These are phyloP conservation scores for Trichophyton mentagrophytes DNA, from an alignment of 2,329 filamentous ascomycete genomes.

Conservation along the genomic window DNA sequence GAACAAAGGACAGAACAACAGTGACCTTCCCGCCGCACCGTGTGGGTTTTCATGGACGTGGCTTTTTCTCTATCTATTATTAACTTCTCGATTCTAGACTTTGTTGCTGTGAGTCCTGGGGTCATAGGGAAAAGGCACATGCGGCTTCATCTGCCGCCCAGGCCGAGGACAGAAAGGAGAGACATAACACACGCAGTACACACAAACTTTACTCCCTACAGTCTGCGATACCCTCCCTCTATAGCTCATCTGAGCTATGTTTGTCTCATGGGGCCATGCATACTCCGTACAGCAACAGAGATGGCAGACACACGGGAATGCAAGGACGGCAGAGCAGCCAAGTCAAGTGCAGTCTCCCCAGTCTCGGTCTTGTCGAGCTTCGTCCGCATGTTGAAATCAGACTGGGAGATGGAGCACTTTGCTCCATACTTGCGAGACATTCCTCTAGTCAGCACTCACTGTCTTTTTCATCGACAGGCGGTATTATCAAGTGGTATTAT, in stretches of 20 bases:
- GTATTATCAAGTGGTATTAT: background rate
- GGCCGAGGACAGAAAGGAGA: background rate
- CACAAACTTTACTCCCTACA: too few species aligned
- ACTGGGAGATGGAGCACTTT: too few species aligned
- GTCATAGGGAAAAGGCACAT: background rate
- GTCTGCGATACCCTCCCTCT: too few species aligned
- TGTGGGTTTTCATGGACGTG: background rate
- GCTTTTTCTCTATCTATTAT: background rate
- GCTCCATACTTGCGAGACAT: background rate
- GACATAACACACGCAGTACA: background rate
- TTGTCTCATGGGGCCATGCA: too few species aligned
- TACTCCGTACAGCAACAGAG: too few species aligned
- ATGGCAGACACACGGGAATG: too few species aligned
- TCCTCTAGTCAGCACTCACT: background rate
- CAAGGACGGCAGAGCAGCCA: too few species aligned
- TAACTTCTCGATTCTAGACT: constrained; percentile 2
- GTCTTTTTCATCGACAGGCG: background rate
- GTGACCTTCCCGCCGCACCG: background rate
- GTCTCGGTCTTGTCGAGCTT: too few species aligned
- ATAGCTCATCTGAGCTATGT: too few species aligned
- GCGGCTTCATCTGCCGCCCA: background rate
- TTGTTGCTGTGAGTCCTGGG: background rate
- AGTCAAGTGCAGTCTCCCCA: too few species aligned
- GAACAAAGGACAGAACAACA: background rate
- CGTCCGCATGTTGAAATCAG: too few species aligned